Evolutionary conservation across 2,329 filamentous ascomycete species (phyloP).

Genomic region (Aspergillus unguis): DNA sequence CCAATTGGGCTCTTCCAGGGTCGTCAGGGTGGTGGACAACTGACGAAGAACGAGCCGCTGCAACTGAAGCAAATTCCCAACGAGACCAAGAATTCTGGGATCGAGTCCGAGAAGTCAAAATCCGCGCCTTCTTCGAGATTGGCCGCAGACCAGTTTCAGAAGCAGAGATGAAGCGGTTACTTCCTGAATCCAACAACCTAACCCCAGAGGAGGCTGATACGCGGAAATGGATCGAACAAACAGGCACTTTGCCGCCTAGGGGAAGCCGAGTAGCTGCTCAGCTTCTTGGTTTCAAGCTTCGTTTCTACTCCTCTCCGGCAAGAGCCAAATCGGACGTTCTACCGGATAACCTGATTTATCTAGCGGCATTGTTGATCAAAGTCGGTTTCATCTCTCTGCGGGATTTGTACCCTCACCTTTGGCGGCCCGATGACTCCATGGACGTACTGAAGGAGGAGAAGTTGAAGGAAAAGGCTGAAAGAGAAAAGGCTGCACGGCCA

Average conservation of each 20-base stretch:
- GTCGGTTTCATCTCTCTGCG: slow-evolving; percentile 91
- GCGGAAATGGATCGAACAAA: slow-evolving; percentile 73
- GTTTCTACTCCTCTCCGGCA: slow-evolving; percentile 82
- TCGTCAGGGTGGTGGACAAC: slow-evolving; percentile 61
- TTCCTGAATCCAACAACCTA: slow-evolving; percentile 38
- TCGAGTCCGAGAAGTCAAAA: slow-evolving; percentile 68
- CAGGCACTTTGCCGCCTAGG: slow-evolving; percentile 74
- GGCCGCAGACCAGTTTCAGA: slow-evolving; percentile 67
- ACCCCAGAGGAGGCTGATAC: slow-evolving; percentile 55
- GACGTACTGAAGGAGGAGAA: slow-evolving; percentile 66
- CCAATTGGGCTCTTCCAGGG: slow-evolving; percentile 76
- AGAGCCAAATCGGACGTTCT: slow-evolving; percentile 72
- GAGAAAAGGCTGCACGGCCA: slow-evolving; percentile 67
- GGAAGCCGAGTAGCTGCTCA: slow-evolving; percentile 93
- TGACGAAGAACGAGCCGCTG: slow-evolving; percentile 64
- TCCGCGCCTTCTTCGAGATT: slow-evolving; percentile 86
- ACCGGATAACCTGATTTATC: slow-evolving; percentile 87
- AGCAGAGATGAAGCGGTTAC: slow-evolving; percentile 51
- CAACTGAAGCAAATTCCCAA: slow-evolving; percentile 55
- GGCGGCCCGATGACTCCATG: slow-evolving; percentile 82
- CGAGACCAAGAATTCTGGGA: slow-evolving; percentile 80
- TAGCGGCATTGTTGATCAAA: slow-evolving; percentile 90
- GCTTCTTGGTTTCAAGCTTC: slow-evolving; percentile 92
- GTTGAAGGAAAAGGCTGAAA: slow-evolving; percentile 72
- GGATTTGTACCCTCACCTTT: slow-evolving; percentile 89